Conservation (phyloP, 2,329 filamentous ascomycete genomes). For the Phaeosphaeria sp. region DNA sequence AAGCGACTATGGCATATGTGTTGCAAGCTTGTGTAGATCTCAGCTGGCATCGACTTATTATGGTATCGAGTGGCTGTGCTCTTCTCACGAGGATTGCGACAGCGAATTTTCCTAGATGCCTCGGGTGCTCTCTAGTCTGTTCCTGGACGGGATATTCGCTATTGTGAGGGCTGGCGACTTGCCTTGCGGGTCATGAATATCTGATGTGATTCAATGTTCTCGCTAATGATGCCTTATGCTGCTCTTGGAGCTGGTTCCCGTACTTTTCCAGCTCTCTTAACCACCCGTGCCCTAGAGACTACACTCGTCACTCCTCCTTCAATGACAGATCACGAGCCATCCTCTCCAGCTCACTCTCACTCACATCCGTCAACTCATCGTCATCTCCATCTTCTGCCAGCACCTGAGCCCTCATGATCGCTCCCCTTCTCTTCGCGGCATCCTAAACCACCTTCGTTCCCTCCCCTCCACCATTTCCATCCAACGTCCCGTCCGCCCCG, state of each 20-base stretch:
- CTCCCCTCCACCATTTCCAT: constrained; percentile 18
- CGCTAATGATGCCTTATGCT: background rate
- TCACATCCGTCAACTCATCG: constrained; percentile 10
- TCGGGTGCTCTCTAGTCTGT: too few relatives aligned
- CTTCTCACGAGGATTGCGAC: too few relatives aligned
- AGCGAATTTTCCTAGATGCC: too few relatives aligned
- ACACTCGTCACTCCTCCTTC: background rate
- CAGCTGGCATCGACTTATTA: too few relatives aligned
- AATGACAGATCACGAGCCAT: background rate
- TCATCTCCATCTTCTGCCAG: background rate
- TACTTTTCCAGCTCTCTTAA: background rate
- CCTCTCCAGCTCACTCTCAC: constrained; percentile 2
- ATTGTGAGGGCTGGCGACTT: too few relatives aligned
- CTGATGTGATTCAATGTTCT: too few relatives aligned
- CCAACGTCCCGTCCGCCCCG: constrained; percentile 35
- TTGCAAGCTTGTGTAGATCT: too few relatives aligned
- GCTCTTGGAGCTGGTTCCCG: background rate
- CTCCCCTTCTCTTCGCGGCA: background rate
- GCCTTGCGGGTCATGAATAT: too few relatives aligned
- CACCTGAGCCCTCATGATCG: background rate
- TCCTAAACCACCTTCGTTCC: constrained; percentile 24
- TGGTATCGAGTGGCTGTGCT: too few relatives aligned
- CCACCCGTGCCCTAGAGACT: background rate
- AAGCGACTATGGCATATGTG: too few relatives aligned
- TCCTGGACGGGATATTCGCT: too few relatives aligned